phyloP scores from a whole-genome alignment of 805 yeast genomes.

The Sporopachydermia lactativora region DNA sequence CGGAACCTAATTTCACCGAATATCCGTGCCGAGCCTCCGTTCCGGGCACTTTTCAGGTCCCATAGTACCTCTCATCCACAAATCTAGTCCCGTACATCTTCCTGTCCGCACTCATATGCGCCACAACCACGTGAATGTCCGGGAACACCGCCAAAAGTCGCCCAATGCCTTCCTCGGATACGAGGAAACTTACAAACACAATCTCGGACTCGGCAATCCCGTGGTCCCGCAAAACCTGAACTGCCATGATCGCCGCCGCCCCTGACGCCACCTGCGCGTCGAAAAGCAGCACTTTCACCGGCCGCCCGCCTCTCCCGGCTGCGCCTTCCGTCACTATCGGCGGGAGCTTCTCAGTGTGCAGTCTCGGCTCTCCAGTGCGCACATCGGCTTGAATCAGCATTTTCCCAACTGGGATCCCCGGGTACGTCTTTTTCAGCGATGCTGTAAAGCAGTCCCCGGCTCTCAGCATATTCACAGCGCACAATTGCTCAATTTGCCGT shows the following conservation, averaged over 20 bases:
- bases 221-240: constrained; percentile 76
- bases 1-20: too few species aligned
- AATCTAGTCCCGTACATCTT: constrained; percentile 50
- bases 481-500: constrained; percentile 28
- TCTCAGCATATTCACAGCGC: constrained; percentile 70
- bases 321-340: constrained; percentile 8
- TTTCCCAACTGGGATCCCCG: constrained; percentile 72
- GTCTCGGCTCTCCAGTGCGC: constrained; percentile 84
- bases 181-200: constrained; percentile 52
- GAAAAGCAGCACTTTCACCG: constrained; percentile 44
- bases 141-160: constrained; percentile 68
- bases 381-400: constrained; percentile 79
- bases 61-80: constrained; percentile 67
- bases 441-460: constrained; percentile 90
- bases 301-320: neutral
- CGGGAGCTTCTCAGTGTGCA: constrained; percentile 74
- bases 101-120: constrained; percentile 34
- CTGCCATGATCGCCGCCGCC: constrained; percentile 90
- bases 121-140: constrained; percentile 52
- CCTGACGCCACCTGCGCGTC: constrained; percentile 89
- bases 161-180: constrained; percentile 67
- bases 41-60: constrained; percentile 27
- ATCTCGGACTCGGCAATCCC: constrained; percentile 49
- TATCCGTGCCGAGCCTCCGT: too few species aligned
- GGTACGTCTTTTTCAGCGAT: constrained; percentile 61